Evolutionary conservation across 768 basidiomycete species (phyloP), one percentile per base, ranked within the genome.

Genomic region (Cyclocybe cylindracea): DNA sequence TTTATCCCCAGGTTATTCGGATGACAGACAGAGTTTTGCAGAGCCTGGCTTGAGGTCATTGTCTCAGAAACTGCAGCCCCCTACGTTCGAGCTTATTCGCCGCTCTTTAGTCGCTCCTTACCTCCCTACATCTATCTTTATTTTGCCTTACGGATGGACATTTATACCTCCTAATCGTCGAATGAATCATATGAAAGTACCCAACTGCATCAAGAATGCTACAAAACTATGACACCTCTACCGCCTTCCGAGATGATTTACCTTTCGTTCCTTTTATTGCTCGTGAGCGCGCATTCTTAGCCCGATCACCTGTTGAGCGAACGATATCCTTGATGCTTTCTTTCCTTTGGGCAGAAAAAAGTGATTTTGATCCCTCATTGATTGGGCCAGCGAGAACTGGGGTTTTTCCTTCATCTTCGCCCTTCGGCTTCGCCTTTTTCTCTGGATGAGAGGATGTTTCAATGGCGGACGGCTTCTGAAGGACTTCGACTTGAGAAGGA

Each of bases 21-120:
- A 74, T 74, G 74, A 86, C 88, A 2, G 82, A 89, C 57, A 72
- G 74, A 42, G 83, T 85, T 14, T 62, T 90, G 50, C 83, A 79
- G 65, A 80, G 79, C 24, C 69, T 89, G 47, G 72, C 77, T 54
- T 86, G 59, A 70, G 57, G 14, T 7, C 38, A 44, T 36, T n/a
- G 31, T 57, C 58, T 31, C 33, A 16, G 16, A 24, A 24, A 24
- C 24, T 5, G 4, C 24, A 24, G 24, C 31, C 7, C 10, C 24
- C 16, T 16, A 16, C 16, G 16, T 16, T 16, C 16, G 16, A 16
- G 16, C 16, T 44, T 31, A 38, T 44, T 39, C 19, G 6, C 9
- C 39, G 10, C 14, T 44, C 16, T 18, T 44, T 24, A 32, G 18
- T 45, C 33, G 38, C 51, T 46, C 16, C 38, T 37, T 36, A 18